Evolutionary conservation across 2,329 filamentous ascomycete species (phyloP), one percentile per base, ranked within the genome.

Genomic region (Xylariaceae sp.): DNA sequence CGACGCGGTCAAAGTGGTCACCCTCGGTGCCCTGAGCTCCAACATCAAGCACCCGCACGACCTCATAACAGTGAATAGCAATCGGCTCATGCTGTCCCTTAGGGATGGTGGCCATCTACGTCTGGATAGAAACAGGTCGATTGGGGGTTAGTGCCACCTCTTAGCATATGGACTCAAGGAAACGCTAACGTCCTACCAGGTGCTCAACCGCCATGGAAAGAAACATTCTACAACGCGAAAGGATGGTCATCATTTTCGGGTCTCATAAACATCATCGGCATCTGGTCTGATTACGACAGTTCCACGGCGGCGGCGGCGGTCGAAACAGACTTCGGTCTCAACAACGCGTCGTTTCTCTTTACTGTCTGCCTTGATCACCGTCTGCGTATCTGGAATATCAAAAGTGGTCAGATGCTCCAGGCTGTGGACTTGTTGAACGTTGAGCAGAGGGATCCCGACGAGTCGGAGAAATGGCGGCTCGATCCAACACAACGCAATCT

Each of bases 351-450:
- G 1, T 81, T 77, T 49, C 68, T 76, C 2, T 86, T 95, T 53
- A 89, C 89, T 0, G 78, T 95, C 34, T 92, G 85, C 47, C 69
- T 98, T 43, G 89, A 98, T 52, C 89, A 98, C 59, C 83, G 81
- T 9, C 67, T 98, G 57, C 82, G 88, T 54, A 81, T 92, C 27
- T 97, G 92, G 90, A 92, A 94, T 56, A 70, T 90, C 21, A 70
- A 77, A n/a, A 85, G 78, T 27, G 89, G 89, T 32, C 85, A 82
- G 57, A 76, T 94, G 38, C 76, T 86, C 4, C 78, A 80, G 40
- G 81, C 83, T 5, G 80, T 79, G 50, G 90, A 98, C 61, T 71
- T 98, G 21, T 63, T 97, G 12, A 79, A 83, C 50, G 73, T 81
- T 14, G n/a, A n/a, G n/a, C 68, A 75, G 21, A 64, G 77, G 37